A percentile compares a stretch with the other conserved stretches of the same genome.
These are phyloP conservation scores for Leucosporidium creatinivorum DNA, from an alignment of 768 basidiomycete species.

Conservation along the genomic window DNA sequence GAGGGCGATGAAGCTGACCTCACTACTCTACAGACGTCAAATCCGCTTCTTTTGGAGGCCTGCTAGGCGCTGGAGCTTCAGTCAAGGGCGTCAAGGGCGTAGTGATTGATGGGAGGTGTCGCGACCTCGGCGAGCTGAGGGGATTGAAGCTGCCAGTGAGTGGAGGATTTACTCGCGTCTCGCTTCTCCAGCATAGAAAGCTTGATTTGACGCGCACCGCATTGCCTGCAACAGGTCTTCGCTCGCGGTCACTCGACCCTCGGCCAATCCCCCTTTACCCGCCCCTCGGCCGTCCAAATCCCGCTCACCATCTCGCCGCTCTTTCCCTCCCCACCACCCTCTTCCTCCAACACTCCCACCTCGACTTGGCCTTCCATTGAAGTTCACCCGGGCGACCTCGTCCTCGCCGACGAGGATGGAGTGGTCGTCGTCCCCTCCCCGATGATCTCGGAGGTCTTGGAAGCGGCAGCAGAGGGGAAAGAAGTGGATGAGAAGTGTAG, in stretches of 20 bases:
- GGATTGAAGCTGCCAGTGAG: slow-evolving; percentile 57
- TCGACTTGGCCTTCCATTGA: slow-evolving; percentile 46
- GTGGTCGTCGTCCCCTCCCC: slow-evolving; percentile 68
- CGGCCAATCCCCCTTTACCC: slow-evolving; percentile 75
- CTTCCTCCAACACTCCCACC: slow-evolving; percentile 37
- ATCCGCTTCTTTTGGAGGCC: slow-evolving; percentile 22
- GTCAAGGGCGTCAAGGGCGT: slow-evolving; percentile 67
- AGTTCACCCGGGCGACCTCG: slow-evolving; percentile 68
- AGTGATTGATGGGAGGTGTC: slow-evolving; percentile 61
- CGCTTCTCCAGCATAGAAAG: not conserved
- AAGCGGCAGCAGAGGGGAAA: slow-evolving; percentile 54
- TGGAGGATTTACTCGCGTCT: not conserved
- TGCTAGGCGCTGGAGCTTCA: slow-evolving; percentile 52
- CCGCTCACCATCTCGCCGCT: slow-evolving; percentile 49
- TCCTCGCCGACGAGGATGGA: slow-evolving; percentile 82
- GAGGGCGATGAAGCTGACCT: not conserved
- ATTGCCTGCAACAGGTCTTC: slow-evolving; percentile 48
- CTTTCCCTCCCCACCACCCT: slow-evolving; percentile 20
- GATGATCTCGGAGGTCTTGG: slow-evolving; percentile 53
- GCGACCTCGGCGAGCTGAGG: slow-evolving; percentile 74
- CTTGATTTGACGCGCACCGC: too few relatives aligned
- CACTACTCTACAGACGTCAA: slow-evolving; percentile 11
- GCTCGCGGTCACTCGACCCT: slow-evolving; percentile 73
- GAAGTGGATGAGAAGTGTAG: slow-evolving; percentile 65
- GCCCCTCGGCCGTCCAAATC: slow-evolving; percentile 66